Percentiles rank a stretch among this genome's conserved stretches.
phyloP scores from a whole-genome alignment of 2,329 filamentous ascomycete species.

The Botrytis squamosa region DNA sequence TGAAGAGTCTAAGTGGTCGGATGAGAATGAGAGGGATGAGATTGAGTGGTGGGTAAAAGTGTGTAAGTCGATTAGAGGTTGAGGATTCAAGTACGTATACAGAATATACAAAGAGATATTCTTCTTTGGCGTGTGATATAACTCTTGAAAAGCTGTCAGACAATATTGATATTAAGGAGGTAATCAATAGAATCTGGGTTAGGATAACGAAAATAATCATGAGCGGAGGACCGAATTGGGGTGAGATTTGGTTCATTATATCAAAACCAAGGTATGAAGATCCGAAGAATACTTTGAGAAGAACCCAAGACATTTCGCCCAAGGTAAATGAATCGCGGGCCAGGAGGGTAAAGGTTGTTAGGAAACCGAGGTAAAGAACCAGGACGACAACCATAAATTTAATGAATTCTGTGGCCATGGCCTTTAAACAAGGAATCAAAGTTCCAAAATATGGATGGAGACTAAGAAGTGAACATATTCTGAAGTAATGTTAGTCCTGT shows the following conservation, averaged over 20 bases:
- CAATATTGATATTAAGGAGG: conserved; percentile 74
- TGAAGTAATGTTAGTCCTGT: conserved; percentile 36
- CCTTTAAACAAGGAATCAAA: conserved; percentile 83
- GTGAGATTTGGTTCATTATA: conserved; percentile 30
- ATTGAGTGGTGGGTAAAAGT: conserved; percentile 72
- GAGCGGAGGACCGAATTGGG: conserved; percentile 37
- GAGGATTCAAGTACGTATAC: conserved; percentile 65
- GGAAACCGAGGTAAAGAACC: conserved; percentile 69
- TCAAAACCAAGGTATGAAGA: conserved; percentile 45
- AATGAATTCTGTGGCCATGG: conserved; percentile 90
- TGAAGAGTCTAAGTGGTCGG: conserved; percentile 67
- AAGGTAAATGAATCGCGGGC: conserved; percentile 68
- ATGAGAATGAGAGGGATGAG: conserved; percentile 70
- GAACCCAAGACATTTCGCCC: conserved; percentile 68
- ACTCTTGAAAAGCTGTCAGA: conserved; percentile 63
- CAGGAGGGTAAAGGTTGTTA: conserved; percentile 80
- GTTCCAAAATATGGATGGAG: conserved; percentile 89
- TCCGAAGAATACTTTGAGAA: conserved; percentile 80
- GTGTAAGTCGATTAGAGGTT: conserved; percentile 65
- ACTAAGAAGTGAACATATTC: conserved; percentile 82
- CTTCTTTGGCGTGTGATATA: conserved; percentile 50
- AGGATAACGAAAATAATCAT: conserved; percentile 67
- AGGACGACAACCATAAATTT: conserved; percentile 80
- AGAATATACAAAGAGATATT: conserved; percentile 76
- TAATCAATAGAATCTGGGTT: conserved; percentile 76